phyloP scores from a whole-genome alignment of 345 rosid genomes.

The Lagerstroemia speciosa region DNA sequence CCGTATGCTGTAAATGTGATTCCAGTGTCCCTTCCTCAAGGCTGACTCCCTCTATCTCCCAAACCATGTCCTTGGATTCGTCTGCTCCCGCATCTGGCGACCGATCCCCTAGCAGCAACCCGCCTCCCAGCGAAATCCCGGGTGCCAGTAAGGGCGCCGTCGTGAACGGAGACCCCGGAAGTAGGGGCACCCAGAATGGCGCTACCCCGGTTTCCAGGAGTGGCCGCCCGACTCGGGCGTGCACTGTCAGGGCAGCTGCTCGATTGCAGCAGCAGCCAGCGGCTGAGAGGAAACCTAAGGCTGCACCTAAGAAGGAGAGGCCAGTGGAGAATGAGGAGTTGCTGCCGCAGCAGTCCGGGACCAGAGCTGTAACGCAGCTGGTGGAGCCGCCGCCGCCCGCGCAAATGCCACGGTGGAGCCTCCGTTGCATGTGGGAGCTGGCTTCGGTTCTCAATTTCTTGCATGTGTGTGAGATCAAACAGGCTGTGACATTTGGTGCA shows the following conservation, averaged over 20 bases:
- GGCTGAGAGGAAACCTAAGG: conserved; percentile 50
- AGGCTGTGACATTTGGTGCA: conserved; percentile 1
- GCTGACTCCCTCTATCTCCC: conserved; percentile 39
- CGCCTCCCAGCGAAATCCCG: conserved; percentile 17
- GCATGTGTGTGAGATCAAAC: conserved; percentile 44
- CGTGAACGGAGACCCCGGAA: conserved; percentile 6
- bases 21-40: conserved; percentile 20
- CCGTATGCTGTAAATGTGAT: conserved; percentile 16
- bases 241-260: conserved; percentile 77
- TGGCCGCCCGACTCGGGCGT: conserved; percentile 89
- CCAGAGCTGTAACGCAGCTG: conserved; percentile 65
- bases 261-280: conserved; percentile 24
- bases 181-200: conserved; percentile 4
- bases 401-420: conserved; percentile 87
- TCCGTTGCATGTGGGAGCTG: conserved; percentile 98
- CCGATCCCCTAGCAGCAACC: conserved; percentile 30
- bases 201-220: conserved; percentile 39
- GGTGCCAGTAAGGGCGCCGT: conserved; percentile 12
- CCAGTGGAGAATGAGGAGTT: conserved; percentile 24
- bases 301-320: conserved; percentile 43
- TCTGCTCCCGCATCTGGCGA: conserved; percentile 36
- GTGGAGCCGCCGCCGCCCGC: conserved; percentile 72
- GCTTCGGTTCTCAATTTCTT: conserved; percentile 92
- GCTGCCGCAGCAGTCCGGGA: conserved; percentile 32
- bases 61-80: conserved; percentile 41